phyloP scores from a whole-genome alignment of 768 basidiomycete genomes.

The Leucocoprinus sp. region DNA sequence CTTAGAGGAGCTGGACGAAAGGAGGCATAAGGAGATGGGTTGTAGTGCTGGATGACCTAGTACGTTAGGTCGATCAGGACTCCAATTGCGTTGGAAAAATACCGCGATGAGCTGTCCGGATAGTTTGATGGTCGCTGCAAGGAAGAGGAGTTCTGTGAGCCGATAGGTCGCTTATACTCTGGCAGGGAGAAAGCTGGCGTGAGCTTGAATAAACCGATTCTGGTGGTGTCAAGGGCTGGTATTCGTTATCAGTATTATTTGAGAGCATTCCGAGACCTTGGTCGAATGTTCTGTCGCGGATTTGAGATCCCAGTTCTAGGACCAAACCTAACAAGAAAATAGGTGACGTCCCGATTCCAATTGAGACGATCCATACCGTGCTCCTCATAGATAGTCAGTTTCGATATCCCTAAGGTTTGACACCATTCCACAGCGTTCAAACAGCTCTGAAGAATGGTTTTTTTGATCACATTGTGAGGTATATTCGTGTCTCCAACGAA shows the following conservation, averaged over 20 bases:
- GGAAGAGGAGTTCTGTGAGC: constrained; percentile 9
- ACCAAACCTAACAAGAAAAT: constrained; percentile 1
- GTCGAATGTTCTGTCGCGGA: background rate
- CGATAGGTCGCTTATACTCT: constrained; percentile 13
- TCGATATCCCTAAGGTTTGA: constrained; percentile 47
- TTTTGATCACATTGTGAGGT: constrained; percentile 28
- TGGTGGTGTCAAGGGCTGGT: constrained; percentile 66
- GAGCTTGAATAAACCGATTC: constrained; percentile 65
- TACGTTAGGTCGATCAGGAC: background rate
- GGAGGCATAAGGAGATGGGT: constrained; percentile 40
- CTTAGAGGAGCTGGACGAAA: constrained; percentile 56
- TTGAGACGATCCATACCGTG: constrained; percentile 40
- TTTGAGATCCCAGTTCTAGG: background rate
- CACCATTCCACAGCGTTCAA: constrained; percentile 54
- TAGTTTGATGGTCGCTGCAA: background rate
- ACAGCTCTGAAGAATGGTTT: constrained; percentile 44
- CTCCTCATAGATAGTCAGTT: constrained; percentile 66
- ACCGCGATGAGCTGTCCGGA: too few species aligned
- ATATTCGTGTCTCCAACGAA: constrained; percentile 39
- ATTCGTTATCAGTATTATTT: constrained; percentile 51
- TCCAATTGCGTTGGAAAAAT: background rate
- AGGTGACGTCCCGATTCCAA: background rate
- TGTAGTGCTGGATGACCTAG: background rate
- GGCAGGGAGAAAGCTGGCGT: constrained; percentile 48
- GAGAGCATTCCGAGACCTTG: constrained; percentile 12